These are phyloP conservation scores for Phytopythium sindhum DNA, from an alignment of 352 stramenopile species.

Conservation along the genomic window DNA sequence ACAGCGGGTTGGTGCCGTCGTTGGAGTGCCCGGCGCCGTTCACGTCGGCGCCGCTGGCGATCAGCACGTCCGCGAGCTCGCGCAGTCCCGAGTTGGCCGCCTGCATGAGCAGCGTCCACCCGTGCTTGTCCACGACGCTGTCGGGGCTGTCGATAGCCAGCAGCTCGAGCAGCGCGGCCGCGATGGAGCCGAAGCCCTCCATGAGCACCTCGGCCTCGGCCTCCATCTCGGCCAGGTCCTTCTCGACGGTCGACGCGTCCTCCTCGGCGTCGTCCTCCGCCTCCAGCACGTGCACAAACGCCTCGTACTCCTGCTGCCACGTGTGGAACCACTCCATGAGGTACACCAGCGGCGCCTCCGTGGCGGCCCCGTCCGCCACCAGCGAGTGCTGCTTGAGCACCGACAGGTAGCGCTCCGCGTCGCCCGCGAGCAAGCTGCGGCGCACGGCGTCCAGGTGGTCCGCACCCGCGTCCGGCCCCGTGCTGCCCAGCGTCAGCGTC, in stretches of 20 bases:
- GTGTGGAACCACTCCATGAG: slow-evolving; percentile 86
- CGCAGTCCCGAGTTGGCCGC: slow-evolving; percentile 69
- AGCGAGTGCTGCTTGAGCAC: slow-evolving; percentile 23
- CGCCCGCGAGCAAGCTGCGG: slow-evolving; percentile 47
- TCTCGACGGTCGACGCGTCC: slow-evolving; percentile 25
- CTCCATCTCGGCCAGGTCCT: slow-evolving; percentile 73
- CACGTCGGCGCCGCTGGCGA: slow-evolving; percentile 51
- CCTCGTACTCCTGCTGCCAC: slow-evolving; percentile 87
- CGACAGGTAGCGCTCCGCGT: slow-evolving; percentile 44
- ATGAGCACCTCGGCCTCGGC: slow-evolving; percentile 64
- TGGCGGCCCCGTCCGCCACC: slow-evolving; percentile 20
- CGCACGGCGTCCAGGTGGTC: slow-evolving; percentile 56
- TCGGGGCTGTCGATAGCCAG: slow-evolving; percentile 36
- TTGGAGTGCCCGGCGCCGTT: slow-evolving; percentile 49
- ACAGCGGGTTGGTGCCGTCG: slow-evolving; percentile 57
- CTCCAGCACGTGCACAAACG: slow-evolving; percentile 68
- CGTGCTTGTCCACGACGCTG: slow-evolving; percentile 60
- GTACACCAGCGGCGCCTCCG: slow-evolving; percentile 48
- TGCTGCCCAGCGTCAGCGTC: slow-evolving; percentile 38
- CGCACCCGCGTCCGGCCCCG: slow-evolving; percentile 23
- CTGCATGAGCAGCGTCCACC: slow-evolving; percentile 87
- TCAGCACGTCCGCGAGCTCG: slow-evolving; percentile 50
- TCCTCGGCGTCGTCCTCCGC: slow-evolving; percentile 42
- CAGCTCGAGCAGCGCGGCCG: slow-evolving; percentile 43
- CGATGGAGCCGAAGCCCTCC: slow-evolving; percentile 56